Evolutionary conservation across 2,329 filamentous ascomycete genomes (phyloP), one percentile per base, ranked within the genome.

Genomic region (Colletotrichum filicis): DNA sequence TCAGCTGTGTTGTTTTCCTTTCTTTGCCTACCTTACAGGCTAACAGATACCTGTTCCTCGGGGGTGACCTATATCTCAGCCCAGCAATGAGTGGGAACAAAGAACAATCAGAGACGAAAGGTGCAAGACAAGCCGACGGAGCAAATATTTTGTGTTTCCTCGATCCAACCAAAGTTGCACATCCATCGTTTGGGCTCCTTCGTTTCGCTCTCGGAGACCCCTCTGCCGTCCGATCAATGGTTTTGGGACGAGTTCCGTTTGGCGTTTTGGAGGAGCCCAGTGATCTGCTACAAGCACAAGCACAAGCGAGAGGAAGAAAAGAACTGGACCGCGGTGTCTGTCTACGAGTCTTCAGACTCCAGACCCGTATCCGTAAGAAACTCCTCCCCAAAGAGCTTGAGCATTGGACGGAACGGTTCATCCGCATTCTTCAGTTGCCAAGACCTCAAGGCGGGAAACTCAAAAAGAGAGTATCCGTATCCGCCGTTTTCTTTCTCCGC

Each of bases 171-270:
- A 11, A 5, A 11, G 60, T 37, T 32, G 42, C 60, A 53, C 28
- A 14, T 49, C 60, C 60, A 52, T 62, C 60, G 60, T 63, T 49
- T 30, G 37, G 42, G 26, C 42, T 16, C 24, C 22, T 28, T 28
- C 53, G 53, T 56, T 56, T 22, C 46, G n/a, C 22, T 26, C 16
- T 60, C 46, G 57, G 64, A 57, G 63, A 56, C 59, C 68, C 42
- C 49, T 53, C 49, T 67, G 49, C 64, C 64, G 63, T 71, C 68
- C 32, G 35, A 69, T 69, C 60, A 19, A 16, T 5, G 37, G 63
- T 66, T 30, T 46, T 53, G 52, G 53, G 26, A 19, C 22, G 63
- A 24, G 24, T 53, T n/a, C 28, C 35, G 63, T 19, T 14, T 32
- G 32, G 14, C 30, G 30, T 30, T 60, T 52, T 26, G 59, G 22